phyloP scores from a whole-genome alignment of 2,329 filamentous ascomycete genomes.

The Trichoderma sp. region DNA sequence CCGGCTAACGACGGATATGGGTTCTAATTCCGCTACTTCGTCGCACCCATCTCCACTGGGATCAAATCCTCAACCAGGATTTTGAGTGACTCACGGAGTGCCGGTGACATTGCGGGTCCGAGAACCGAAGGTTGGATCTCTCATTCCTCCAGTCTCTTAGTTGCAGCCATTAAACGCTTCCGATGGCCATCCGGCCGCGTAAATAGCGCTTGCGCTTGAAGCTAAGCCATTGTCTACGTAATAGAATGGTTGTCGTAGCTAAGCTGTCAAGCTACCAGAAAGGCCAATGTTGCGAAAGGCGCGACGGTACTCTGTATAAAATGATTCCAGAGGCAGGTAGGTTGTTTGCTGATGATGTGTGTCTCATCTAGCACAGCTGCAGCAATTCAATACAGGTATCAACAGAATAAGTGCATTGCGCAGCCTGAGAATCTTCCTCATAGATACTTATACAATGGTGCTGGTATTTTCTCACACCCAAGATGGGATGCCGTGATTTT shows the following conservation, averaged over 20 bases:
- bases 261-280: not conserved
- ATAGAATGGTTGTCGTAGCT: not conserved
- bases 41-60: not conserved
- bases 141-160: not conserved
- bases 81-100: slow-evolving; percentile 3
- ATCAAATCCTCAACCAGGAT: not conserved
- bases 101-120: slow-evolving; percentile 3
- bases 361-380: not conserved
- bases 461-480: no score
- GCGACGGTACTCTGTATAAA: not conserved
- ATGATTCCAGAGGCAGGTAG: not conserved
- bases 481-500: not conserved
- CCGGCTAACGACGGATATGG: not conserved
- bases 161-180: not conserved
- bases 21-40: not conserved
- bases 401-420: not conserved
- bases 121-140: not conserved
- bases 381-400: not conserved
- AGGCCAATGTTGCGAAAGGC: not conserved
- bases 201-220: not conserved
- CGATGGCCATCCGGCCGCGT: not conserved
- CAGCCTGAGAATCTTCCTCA: no score
- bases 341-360: not conserved
- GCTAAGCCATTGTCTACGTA: not conserved
- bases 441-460: no score